Percentiles rank a stretch among this genome's conserved stretches.
phyloP scores from a whole-genome alignment of 2,329 filamentous ascomycete genomes.

The Clarireedia paspali region DNA sequence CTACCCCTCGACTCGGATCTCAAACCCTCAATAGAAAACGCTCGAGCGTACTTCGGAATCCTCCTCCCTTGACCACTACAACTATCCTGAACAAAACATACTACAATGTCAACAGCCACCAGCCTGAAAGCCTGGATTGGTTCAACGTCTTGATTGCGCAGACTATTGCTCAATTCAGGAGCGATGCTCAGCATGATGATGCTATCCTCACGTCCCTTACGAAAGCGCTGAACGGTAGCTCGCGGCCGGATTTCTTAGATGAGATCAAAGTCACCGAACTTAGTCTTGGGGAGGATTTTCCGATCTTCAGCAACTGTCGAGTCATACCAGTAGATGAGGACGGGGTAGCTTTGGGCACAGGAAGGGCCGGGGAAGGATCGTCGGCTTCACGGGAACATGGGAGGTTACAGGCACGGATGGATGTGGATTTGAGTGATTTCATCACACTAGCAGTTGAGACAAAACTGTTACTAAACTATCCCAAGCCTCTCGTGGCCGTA shows the following conservation, averaged over 20 bases:
- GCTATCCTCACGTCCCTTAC: conserved; percentile 81
- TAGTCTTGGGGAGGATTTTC: conserved; percentile 91
- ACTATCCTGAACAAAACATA: conserved; percentile 96
- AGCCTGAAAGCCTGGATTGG: conserved; percentile 96
- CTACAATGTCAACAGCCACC: conserved; percentile 91
- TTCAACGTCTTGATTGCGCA: conserved; percentile 97
- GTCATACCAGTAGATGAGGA: conserved; percentile 87
- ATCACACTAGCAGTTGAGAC: conserved; percentile 93
- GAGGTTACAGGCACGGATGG: conserved; percentile 86
- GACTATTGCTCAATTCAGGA: conserved; percentile 90
- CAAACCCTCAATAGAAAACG: conserved; percentile 51
- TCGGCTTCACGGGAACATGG: conserved; percentile 48
- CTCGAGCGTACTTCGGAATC: conserved; percentile 64
- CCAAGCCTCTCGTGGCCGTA: conserved; percentile 79
- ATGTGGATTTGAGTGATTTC: conserved; percentile 93
- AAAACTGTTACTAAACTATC: conserved; percentile 89
- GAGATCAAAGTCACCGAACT: conserved; percentile 92
- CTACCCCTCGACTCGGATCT: conserved; percentile 30
- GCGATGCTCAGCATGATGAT: conserved; percentile 85
- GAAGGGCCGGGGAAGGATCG: conserved; percentile 16
- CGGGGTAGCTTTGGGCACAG: conserved; percentile 48
- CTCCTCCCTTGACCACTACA: conserved; percentile 75
- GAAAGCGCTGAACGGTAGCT: conserved; percentile 76
- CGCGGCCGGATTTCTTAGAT: conserved; percentile 84
- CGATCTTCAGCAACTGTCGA: conserved; percentile 96